Base-by-base conservation (phyloP, 495 filamentous ascomycete genomes). In the Staphylotrichum tortipilum region DNA sequence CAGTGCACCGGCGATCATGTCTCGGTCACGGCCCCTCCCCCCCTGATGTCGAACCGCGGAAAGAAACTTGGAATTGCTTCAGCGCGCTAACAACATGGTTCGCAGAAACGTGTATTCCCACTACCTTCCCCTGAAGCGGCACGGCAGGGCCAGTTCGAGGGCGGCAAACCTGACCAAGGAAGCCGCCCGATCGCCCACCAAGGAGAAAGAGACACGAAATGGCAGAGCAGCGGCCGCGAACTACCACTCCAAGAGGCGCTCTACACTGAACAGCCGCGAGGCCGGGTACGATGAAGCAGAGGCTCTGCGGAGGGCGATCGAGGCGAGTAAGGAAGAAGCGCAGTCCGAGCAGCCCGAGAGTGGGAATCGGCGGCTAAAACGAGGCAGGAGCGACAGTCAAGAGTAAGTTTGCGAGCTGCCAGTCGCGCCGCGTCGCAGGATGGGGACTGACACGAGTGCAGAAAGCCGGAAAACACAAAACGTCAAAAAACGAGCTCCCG, bases 281-380 rank as follows among this genome's bases (percentile, higher is more conserved):
- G 90, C 92, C 42, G 89, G 87, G 6, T 96, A 96, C 61, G 90
- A 97, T 55, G 90, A 95, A 68, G 89, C 94, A 54, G 92, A 95
- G 65, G 82, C 87, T 50, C 64, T 99, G 26, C 80, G 88, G 49
- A 78, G 84, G 56, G 94, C 89, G 15, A 88, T 99, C 58, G 92
- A 97, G 64, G 89, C 94, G 50, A 99, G 92, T 70, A 96, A 89
- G 65, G 80, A 85, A 57, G 79, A 81, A n/a, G 73, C 73, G 28
- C 63, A 61, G 49, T 59, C 66, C 26, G 72, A 76, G 35, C 63
- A 63, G 12, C 69, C 71, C 28, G 82, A 77, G 18, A 60, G 65
- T 44, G 69, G 62, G 41, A 71, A 69, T 26, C 79, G 80, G 49
- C 78, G 85, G 44, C 76, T 81, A 8, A 97, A 97, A 67, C 76